Percentiles rank a stretch among this genome's conserved stretches.
phyloP scores from a whole-genome alignment of 2,329 filamentous ascomycete genomes.

The Hymenoscyphus albidus region DNA sequence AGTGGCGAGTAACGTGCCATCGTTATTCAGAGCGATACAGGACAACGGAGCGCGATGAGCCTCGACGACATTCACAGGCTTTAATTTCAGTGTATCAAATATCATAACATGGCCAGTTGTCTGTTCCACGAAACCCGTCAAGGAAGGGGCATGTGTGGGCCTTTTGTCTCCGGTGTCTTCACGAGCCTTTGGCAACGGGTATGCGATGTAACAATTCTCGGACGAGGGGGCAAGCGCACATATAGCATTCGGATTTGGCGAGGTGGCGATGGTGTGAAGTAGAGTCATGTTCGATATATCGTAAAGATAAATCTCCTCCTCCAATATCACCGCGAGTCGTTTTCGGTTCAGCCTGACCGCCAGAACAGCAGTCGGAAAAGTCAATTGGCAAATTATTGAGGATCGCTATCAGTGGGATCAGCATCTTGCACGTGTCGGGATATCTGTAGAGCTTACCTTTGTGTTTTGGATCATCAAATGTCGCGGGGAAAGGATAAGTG shows the following conservation, averaged over 20 bases:
- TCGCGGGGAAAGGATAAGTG: conserved; percentile 84
- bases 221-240: conserved; percentile 91
- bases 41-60: conserved; percentile 90
- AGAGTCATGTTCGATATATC: conserved; percentile 99
- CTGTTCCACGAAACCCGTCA: conserved; percentile 71
- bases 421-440: conserved; percentile 1
- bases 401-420: conserved; percentile 46
- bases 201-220: conserved; percentile 92
- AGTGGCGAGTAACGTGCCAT: conserved; percentile 87
- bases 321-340: conserved; percentile 85
- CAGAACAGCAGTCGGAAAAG: conserved; percentile 93
- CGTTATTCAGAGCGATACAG: conserved; percentile 85
- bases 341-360: conserved; percentile 93
- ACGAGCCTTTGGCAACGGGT: conserved; percentile 75
- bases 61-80: conserved; percentile 92
- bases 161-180: conserved; percentile 53
- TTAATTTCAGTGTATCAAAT: conserved; percentile 83
- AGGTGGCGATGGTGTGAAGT: conserved; percentile 87
- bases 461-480: conserved; percentile 96
- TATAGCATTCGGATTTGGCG: conserved; percentile 86
- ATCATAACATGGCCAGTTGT: conserved; percentile 90
- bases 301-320: conserved; percentile 96
- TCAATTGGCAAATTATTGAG: conserved; percentile 95
- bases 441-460: conserved; percentile 57
- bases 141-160: conserved; percentile 81